phyloP scores from a whole-genome alignment of 73 alveolate species.

The Halteria grandinella region DNA sequence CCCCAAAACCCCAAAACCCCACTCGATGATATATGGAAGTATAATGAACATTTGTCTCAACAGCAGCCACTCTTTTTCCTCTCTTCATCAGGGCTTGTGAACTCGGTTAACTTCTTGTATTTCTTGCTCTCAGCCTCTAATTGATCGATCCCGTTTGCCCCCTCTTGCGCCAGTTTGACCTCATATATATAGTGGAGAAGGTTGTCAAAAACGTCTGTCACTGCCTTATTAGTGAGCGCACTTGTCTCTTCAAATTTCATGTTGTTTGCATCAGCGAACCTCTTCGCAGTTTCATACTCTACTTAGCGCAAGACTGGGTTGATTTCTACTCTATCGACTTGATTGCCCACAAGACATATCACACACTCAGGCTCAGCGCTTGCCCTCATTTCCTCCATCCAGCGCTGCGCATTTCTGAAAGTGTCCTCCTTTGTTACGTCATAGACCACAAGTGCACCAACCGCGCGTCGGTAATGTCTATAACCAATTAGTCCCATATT shows the following conservation, averaged over 20 bases:
- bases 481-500: not conserved
- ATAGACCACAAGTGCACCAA: slow-evolving; percentile 95
- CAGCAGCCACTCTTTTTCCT: too few relatives aligned
- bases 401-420: slow-evolving; percentile 74
- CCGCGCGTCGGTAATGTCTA: slow-evolving; percentile 93
- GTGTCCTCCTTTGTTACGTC: slow-evolving; percentile 89
- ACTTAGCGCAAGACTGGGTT: slow-evolving; percentile 83
- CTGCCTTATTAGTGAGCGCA: slow-evolving; percentile 78
- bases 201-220: slow-evolving; percentile 88
- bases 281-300: slow-evolving; percentile 78
- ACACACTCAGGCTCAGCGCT: slow-evolving; percentile 93
- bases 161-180: slow-evolving; percentile 31
- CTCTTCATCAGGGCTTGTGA: too few relatives aligned
- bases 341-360: slow-evolving; percentile 83
- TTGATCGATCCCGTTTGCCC: too few relatives aligned
- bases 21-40: too few relatives aligned
- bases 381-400: slow-evolving; percentile 92
- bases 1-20: too few relatives aligned
- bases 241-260: slow-evolving; percentile 82
- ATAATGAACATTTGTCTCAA: too few relatives aligned
- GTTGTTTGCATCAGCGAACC: slow-evolving; percentile 82
- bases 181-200: slow-evolving; percentile 77
- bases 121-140: too few relatives aligned
- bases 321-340: slow-evolving; percentile 74
- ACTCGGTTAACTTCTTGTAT: too few relatives aligned